Conservation (phyloP, 1,284 basidiomycete genomes). For the Ceratobasidium sp. region DNA sequence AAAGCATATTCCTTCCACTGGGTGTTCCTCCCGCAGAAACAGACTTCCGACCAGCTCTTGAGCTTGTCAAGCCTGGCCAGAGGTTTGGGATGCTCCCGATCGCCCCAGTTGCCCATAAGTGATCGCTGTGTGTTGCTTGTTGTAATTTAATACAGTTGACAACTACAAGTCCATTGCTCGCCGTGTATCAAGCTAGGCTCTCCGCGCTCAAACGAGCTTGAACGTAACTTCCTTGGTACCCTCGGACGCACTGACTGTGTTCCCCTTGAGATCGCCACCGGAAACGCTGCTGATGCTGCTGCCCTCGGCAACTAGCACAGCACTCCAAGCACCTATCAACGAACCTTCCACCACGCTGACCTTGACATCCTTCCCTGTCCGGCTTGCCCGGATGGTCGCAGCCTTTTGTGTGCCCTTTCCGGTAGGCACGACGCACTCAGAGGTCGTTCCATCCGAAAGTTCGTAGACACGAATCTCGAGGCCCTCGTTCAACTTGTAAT, state of each 20-base stretch:
- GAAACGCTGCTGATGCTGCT: conserved; percentile 12
- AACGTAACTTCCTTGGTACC: conserved; percentile 35
- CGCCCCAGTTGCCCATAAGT: conserved; percentile 45
- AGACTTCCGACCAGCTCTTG: conserved; percentile 64
- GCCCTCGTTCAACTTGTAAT: conserved; percentile 70
- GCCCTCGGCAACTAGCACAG: conserved; percentile 32
- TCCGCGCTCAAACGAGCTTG: conserved; percentile 21
- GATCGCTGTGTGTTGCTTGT: conserved; percentile 9
- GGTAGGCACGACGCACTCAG: conserved; percentile 62
- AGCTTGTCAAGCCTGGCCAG: conserved; percentile 67
- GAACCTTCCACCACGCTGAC: conserved; percentile 47
- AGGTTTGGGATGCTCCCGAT: conserved; percentile 63
- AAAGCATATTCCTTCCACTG: conserved; percentile 47
- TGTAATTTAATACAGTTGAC: conserved; percentile 13
- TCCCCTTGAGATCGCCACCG: conserved; percentile 34
- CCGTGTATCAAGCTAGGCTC: not conserved
- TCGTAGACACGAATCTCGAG: conserved; percentile 69
- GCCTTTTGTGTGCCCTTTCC: conserved; percentile 54
- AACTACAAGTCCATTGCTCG: not conserved
- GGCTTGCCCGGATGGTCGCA: conserved; percentile 49
- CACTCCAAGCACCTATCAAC: conserved; percentile 43
- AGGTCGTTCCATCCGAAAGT: conserved; percentile 62
- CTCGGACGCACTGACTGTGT: conserved; percentile 27
- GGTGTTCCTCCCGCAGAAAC: conserved; percentile 60
- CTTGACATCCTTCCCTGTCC: conserved; percentile 48